These are phyloP conservation scores for Lactarius psammicola DNA, from an alignment of 768 basidiomycete genomes.

Conservation along the genomic window DNA sequence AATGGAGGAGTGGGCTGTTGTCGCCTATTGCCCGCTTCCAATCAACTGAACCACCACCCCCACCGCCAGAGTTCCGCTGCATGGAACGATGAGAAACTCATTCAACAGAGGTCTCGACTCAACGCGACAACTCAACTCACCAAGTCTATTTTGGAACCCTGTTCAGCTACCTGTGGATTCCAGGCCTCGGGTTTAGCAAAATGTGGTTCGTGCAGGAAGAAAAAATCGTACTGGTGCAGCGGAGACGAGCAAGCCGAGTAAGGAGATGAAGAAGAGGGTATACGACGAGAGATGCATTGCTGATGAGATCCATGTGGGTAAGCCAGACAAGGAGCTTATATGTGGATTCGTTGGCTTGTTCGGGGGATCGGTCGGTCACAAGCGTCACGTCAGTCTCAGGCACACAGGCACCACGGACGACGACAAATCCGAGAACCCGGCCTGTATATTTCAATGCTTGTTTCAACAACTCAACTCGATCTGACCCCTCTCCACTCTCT, in stretches of 20 bases:
- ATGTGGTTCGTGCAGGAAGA: too few species aligned
- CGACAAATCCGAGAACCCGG: neutral
- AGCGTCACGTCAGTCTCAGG: neutral
- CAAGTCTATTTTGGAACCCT: neutral
- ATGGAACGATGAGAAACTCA: neutral
- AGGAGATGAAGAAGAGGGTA: constrained; percentile 1
- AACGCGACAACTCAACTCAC: constrained; percentile 18
- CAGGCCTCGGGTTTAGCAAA: neutral
- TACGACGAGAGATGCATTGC: constrained; percentile 12
- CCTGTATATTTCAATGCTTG: neutral
- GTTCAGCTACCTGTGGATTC: neutral
- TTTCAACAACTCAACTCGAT: too few species aligned
- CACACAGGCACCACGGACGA: neutral
- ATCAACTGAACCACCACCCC: neutral
- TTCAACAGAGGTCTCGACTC: neutral
- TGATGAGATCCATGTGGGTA: neutral
- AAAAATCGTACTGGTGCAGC: constrained; percentile 10
- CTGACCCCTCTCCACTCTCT: neutral
- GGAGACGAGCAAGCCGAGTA: constrained; percentile 3
- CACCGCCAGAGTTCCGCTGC: neutral
- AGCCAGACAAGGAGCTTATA: constrained; percentile 1
- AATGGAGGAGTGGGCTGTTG: neutral
- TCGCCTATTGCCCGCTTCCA: constrained; percentile 12
- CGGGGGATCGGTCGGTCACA: constrained; percentile 2
- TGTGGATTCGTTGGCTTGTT: neutral